Evolutionary conservation across 495 filamentous ascomycete species (phyloP).

Genomic region (Clohesyomyces aquaticus): DNA sequence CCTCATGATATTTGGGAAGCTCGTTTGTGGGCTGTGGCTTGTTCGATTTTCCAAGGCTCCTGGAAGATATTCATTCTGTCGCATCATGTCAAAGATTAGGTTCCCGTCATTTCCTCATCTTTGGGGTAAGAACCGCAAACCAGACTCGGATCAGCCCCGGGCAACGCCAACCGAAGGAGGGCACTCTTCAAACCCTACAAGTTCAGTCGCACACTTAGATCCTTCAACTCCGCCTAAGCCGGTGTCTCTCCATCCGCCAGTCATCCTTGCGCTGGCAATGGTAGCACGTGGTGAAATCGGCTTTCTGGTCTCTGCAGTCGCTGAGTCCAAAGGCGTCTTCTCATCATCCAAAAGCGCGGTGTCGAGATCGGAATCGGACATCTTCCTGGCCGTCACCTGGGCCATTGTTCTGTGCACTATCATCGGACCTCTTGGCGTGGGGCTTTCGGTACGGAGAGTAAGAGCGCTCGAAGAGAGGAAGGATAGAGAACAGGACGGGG

Average conservation of each 20-base stretch:
- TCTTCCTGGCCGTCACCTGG: conserved; percentile 73
- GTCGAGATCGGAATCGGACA: conserved; percentile 40
- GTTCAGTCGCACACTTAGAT: conserved; percentile 5
- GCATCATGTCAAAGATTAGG: conserved; percentile 3
- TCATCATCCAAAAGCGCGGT: conserved; percentile 3
- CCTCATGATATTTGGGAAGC: conserved; percentile 71
- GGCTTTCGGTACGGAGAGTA: conserved; percentile 59
- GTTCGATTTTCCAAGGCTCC: conserved; percentile 50
- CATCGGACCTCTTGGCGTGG: conserved; percentile 70
- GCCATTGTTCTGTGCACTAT: conserved; percentile 76
- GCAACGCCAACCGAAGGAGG: background rate
- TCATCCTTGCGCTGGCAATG: conserved; percentile 67
- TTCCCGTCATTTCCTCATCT: conserved; percentile 26
- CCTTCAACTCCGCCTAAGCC: conserved; percentile 49
- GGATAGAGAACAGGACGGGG: conserved; percentile 26
- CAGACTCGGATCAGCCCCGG: background rate
- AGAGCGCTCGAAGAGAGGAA: conserved; percentile 42
- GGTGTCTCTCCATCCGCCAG: conserved; percentile 61
- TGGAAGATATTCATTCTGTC: conserved; percentile 2
- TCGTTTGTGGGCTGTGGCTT: conserved; percentile 66
- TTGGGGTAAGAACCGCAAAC: conserved; percentile 29
- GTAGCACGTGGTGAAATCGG: conserved; percentile 78
- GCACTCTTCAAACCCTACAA: background rate
- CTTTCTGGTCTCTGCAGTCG: conserved; percentile 73
- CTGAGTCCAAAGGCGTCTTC: conserved; percentile 64